phyloP scores from a whole-genome alignment of 768 basidiomycete genomes.

The Lentinula sp. region DNA sequence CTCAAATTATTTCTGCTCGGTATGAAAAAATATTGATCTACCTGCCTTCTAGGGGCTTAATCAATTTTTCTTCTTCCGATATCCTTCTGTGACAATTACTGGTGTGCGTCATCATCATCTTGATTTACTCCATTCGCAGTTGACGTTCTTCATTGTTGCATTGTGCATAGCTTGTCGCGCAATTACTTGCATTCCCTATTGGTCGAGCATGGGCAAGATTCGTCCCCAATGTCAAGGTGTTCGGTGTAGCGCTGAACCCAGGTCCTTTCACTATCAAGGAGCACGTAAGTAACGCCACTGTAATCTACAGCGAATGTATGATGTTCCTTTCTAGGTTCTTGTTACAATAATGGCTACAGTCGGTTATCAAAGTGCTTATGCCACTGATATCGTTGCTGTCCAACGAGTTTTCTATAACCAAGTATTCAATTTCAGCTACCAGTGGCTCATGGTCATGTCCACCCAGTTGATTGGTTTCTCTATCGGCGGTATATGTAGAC shows the following conservation, averaged over 20 bases:
- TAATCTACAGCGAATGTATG: slow-evolving; percentile 10
- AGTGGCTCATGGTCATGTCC: slow-evolving; percentile 76
- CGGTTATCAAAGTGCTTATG: slow-evolving; percentile 53
- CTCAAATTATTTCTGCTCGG: background rate
- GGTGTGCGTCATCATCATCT: background rate
- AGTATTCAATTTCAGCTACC: slow-evolving; percentile 55
- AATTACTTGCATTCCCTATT: slow-evolving; percentile 62
- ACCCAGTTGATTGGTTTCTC: slow-evolving; percentile 81
- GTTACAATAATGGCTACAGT: slow-evolving; percentile 47
- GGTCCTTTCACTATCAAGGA: slow-evolving; percentile 76
- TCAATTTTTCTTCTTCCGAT: slow-evolving; percentile 55
- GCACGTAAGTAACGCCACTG: slow-evolving; percentile 36
- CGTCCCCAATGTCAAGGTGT: slow-evolving; percentile 45
- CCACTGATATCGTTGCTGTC: slow-evolving; percentile 73
- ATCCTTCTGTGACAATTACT: slow-evolving; percentile 12
- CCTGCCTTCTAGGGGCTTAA: slow-evolving; percentile 28
- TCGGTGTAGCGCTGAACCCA: slow-evolving; percentile 51
- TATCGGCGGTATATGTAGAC: slow-evolving; percentile 63
- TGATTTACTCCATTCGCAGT: background rate
- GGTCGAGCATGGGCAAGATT: slow-evolving; percentile 53
- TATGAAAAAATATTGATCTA: background rate
- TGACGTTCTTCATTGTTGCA: background rate
- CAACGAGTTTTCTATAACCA: slow-evolving; percentile 70
- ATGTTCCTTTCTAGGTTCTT: slow-evolving; percentile 30
- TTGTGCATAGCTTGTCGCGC: slow-evolving; percentile 49